Evolutionary conservation across 176 grass and related monocot genomes (phyloP).

Genomic region (Neostapfia colusana): DNA sequence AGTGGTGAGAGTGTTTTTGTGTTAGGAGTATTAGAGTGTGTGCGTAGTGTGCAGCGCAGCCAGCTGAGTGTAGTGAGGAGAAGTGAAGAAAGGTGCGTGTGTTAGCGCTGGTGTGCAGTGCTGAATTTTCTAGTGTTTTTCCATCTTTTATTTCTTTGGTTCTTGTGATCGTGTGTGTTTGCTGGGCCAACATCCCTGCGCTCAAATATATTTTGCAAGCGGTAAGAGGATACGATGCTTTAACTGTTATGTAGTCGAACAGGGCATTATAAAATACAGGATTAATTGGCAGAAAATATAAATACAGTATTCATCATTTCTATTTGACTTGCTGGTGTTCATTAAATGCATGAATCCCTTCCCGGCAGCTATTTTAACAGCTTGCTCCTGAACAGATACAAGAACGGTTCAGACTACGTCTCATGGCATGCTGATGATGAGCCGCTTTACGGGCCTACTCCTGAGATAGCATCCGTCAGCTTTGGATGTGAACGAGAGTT

Average conservation of each 20-base stretch:
- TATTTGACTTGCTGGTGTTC: not conserved
- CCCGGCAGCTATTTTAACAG: conserved; percentile 83
- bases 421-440: conserved; percentile 97
- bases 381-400: conserved; percentile 86
- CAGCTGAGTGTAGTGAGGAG: too few species aligned
- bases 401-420: conserved; percentile 70
- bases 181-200: too few species aligned
- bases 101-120: too few species aligned
- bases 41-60: too few species aligned
- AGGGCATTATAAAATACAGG: not conserved
- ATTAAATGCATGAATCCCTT: conserved; percentile 71
- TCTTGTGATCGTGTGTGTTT: too few species aligned
- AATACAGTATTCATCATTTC: not conserved
- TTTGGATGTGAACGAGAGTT: conserved; percentile 83
- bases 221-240: conserved; percentile 32
- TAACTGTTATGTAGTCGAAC: not conserved
- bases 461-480: conserved; percentile 76
- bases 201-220: conserved; percentile 75
- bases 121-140: too few species aligned
- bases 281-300: not conserved
- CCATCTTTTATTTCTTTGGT: too few species aligned
- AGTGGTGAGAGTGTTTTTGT: too few species aligned
- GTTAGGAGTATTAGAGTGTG: too few species aligned
- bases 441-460: conserved; percentile 65
- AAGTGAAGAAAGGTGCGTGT: too few species aligned